Evolutionary conservation across 495 filamentous ascomycete genomes (phyloP), one percentile per base, ranked within the genome.

Genomic region (Beverwykella pulmonaria): DNA sequence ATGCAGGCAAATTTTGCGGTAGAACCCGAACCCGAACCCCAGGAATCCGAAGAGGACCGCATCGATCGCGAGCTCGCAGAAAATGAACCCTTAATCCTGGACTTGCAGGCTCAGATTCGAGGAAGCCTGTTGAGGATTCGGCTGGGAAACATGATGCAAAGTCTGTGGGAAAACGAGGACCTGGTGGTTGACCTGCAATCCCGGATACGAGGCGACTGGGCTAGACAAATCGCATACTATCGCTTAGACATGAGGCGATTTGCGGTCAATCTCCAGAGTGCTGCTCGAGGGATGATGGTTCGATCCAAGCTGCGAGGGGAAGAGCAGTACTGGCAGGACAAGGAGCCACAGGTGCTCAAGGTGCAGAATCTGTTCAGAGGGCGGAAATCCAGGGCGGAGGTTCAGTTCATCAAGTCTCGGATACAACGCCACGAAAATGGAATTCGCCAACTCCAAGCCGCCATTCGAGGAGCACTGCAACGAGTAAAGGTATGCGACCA

Each of bases 1-100:
- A 97, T 99, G 89, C 89, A 92, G 30, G 94, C 92, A 61, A 91
- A 91, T 71, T 97, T 99, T 78, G 92, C 91, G 22, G 89, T 92
- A 1, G 86, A 88, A 46, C 84, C 84, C 0, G 82, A 78, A 60
- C 79, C 79, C 0, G 83, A 86, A 67, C 86, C 86, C 0, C 88
- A 92, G 27, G 93, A 97, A 74, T 89, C 89, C 0, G 93, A 97
- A 71, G 90, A 98, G 67, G 92, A 97, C 64, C 83, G 93, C 39
- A 90, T 97, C 53, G 84, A 93, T 59, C 83, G 93, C 49, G 91
- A 97, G 73, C 77, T 98, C 6, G 81, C 83, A 50, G 92, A 94
- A 70, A 86, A 89, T 47, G 91, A 92, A 72, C 73, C 72, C 0
- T 79, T 81, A 0, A 86, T 97, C 41, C 52, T 84, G 10, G 93